Evolutionary conservation across 2,329 filamentous ascomycete genomes (phyloP).

Genomic region (Helminthosporium solani): DNA sequence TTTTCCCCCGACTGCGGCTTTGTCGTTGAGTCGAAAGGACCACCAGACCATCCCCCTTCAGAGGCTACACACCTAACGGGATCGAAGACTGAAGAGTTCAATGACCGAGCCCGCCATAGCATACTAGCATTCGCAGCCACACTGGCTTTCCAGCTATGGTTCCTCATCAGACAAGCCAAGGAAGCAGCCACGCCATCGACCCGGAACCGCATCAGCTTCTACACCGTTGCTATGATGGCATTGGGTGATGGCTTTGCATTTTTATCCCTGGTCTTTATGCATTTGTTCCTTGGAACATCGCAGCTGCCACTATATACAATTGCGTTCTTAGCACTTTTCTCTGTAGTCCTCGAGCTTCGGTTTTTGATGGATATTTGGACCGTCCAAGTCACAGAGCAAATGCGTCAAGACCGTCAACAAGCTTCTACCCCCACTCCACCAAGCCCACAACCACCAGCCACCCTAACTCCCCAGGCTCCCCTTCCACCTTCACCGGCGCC

Average conservation of each 20-base stretch:
- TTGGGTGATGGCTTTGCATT: slow-evolving; percentile 62
- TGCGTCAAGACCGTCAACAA: slow-evolving; percentile 47
- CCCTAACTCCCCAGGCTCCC: slow-evolving; percentile 16
- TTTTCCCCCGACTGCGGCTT: slow-evolving; percentile 70
- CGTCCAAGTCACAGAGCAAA: slow-evolving; percentile 57
- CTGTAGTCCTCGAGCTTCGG: slow-evolving; percentile 63
- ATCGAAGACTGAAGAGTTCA: slow-evolving; percentile 58
- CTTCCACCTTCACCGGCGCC: slow-evolving; percentile 18
- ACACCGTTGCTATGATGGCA: slow-evolving; percentile 62
- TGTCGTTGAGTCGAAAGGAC: slow-evolving; percentile 61
- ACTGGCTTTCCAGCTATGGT: slow-evolving; percentile 54
- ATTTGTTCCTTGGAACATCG: slow-evolving; percentile 53
- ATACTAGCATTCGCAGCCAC: slow-evolving; percentile 54
- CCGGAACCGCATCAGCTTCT: slow-evolving; percentile 64
- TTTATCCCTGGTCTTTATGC: slow-evolving; percentile 56
- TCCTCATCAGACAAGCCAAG: slow-evolving; percentile 63
- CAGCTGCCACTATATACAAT: slow-evolving; percentile 58
- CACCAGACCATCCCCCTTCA: slow-evolving; percentile 55
- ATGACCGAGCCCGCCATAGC: slow-evolving; percentile 53
- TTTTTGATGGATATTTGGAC: slow-evolving; percentile 69
- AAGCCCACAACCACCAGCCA: slow-evolving; percentile 17
- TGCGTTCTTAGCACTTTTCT: slow-evolving; percentile 61
- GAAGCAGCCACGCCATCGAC: slow-evolving; percentile 66
- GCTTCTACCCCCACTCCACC: slow-evolving; percentile 30
- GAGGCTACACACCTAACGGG: slow-evolving; percentile 56